Percentiles rank a stretch among this genome's conserved stretches.
phyloP scores from a whole-genome alignment of 192 early-diverging fungal species.

The Coemansia sp. region DNA sequence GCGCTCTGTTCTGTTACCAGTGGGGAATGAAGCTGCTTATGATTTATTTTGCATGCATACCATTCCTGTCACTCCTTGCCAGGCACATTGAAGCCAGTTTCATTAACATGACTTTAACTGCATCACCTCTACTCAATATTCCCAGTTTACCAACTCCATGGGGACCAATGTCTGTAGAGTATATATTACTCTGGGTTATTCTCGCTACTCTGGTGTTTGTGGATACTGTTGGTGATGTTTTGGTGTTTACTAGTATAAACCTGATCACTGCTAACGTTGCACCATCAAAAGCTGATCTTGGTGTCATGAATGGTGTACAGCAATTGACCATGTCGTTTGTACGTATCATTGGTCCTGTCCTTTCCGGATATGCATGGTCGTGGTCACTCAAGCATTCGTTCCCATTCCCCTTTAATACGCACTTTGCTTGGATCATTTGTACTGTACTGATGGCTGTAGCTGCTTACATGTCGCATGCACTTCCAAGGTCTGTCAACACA shows the following conservation, averaged over 20 bases:
- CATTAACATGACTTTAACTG: neutral
- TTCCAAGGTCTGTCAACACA: slow-evolving; percentile 32
- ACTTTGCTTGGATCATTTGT: slow-evolving; percentile 30
- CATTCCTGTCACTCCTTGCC: slow-evolving; percentile 13
- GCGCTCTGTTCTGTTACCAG: slow-evolving; percentile 43
- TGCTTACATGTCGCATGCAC: slow-evolving; percentile 2
- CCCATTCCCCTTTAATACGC: slow-evolving; percentile 38
- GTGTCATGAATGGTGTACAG: slow-evolving; percentile 37
- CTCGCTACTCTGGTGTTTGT: slow-evolving; percentile 14
- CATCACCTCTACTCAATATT: too few species aligned
- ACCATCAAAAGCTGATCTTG: slow-evolving; percentile 22
- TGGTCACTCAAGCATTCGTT: slow-evolving; percentile 34
- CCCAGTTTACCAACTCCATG: too few species aligned
- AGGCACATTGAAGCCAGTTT: neutral
- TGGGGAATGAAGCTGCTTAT: slow-evolving; percentile 10
- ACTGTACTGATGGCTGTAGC: slow-evolving; percentile 2
- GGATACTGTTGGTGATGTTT: slow-evolving; percentile 14
- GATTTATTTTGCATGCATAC: neutral
- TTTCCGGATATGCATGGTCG: slow-evolving; percentile 30
- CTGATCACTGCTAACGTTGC: slow-evolving; percentile 36
- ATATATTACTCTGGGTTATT: slow-evolving; percentile 23
- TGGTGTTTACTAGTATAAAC: slow-evolving; percentile 36
- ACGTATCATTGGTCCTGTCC: slow-evolving; percentile 22
- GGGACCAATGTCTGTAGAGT: neutral
- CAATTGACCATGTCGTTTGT: slow-evolving; percentile 18